These are phyloP conservation scores for Sergeia podlipaevii DNA, from an alignment of 208 protist species.

Conservation along the genomic window DNA sequence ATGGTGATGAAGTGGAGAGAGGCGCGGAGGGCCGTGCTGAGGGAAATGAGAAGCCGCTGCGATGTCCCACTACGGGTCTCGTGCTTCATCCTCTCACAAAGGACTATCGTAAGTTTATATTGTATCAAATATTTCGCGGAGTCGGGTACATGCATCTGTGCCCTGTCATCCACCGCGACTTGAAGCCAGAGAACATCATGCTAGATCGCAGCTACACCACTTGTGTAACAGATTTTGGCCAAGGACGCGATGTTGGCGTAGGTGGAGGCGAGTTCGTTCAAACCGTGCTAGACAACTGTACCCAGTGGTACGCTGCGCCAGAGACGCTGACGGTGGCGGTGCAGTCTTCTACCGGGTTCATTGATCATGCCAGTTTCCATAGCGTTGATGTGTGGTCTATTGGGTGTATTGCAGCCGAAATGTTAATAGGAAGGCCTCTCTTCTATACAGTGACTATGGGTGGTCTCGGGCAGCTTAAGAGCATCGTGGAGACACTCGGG, in stretches of 20 bases:
- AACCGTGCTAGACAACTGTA: constrained; percentile 78
- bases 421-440: constrained; percentile 71
- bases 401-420: constrained; percentile 90
- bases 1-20: background rate
- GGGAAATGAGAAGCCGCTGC: constrained; percentile 1
- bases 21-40: too few species aligned
- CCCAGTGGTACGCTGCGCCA: constrained; percentile 97
- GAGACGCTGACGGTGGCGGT: constrained; percentile 93
- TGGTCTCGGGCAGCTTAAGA: constrained; percentile 89
- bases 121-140: constrained; percentile 96
- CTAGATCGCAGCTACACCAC: constrained; percentile 89
- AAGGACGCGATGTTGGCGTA: constrained; percentile 86
- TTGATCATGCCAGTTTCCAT: constrained; percentile 72
- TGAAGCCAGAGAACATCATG: constrained; percentile 93
- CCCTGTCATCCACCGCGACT: constrained; percentile 88
- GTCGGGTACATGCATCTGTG: constrained; percentile 94
- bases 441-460: constrained; percentile 89
- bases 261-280: constrained; percentile 34
- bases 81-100: constrained; percentile 90
- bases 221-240: constrained; percentile 96
- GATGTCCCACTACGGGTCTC: constrained; percentile 35
- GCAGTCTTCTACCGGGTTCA: constrained; percentile 68
- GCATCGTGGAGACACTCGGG: constrained; percentile 89
- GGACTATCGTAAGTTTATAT: constrained; percentile 96
- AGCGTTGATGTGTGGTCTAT: constrained; percentile 90